Base-by-base conservation (phyloP, 441 rosid species). In the Cnidoscolus chayamansa region DNA sequence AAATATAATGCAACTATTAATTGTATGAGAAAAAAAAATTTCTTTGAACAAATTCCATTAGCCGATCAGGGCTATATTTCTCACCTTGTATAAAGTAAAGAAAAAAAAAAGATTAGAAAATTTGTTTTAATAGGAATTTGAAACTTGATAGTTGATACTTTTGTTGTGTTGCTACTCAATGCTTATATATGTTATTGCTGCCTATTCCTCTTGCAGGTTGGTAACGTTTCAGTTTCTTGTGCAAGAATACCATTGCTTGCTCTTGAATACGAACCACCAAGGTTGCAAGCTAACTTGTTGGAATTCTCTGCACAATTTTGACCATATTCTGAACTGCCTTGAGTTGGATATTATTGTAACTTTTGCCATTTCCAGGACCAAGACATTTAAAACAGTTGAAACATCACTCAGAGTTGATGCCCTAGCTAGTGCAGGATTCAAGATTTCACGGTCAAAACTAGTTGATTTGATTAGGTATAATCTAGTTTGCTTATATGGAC, bases 361-460 rank as follows among this genome's bases (percentile, higher is more conserved):
- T 50, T 69, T 67, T 62, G 37, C 40, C 40, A 40, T 64, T 74
- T 77, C 68, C 85, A 93, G 98, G 88, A 90, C 93, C 15, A 86
- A 84, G 71, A 74, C 90, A 50, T 86, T 87, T 81, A 91, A 77
- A 84, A 81, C 97, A 0, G 71, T 89, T 66, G 96, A 93, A 77
- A 89, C 97, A 66, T 93, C 97, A 0, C 79, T 88, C 57, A 86
- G 98, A 75, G 87, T 94, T 55, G 98, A 92, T 87, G 97, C 98
- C 70, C 74, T 94, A 51, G 97, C 95, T 69, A 91, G 98, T 84
- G 98, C 97, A 19, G 97, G 98, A 72, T 92, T 90, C 80, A 94
- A 89, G 86, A 89, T 91, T 72, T 91, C 97, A 19, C 80, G 92
- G 72, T 88, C 98, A 72, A 92, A 94, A 72, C 85, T 94, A 69